Percentiles rank a stretch among this genome's conserved stretches.
These are phyloP conservation scores for Pseudocercospora fijiensis DNA, from an alignment of 2,329 filamentous ascomycete genomes.

Conservation along the genomic window DNA sequence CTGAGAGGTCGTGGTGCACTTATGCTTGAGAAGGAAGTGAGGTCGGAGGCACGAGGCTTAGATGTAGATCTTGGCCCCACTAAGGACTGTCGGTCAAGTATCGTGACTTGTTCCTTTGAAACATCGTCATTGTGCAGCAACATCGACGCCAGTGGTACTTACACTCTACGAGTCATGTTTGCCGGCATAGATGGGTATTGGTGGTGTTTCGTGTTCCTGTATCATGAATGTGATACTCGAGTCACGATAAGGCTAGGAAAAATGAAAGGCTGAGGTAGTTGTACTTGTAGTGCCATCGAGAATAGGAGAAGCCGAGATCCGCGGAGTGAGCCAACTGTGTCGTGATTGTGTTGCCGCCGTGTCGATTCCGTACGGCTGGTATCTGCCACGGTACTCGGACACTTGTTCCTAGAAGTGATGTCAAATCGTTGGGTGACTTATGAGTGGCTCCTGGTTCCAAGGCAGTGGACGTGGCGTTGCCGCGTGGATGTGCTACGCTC, in stretches of 20 bases:
- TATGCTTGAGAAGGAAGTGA: not conserved
- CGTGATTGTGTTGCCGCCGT: not conserved
- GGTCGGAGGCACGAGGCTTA: not conserved
- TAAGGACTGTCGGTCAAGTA: not conserved
- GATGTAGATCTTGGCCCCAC: conserved; percentile 4
- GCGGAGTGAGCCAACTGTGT: not conserved
- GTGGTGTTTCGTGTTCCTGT: conserved; percentile 5
- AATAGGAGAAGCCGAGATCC: not conserved
- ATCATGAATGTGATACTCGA: not conserved
- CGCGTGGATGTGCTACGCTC: conserved; percentile 2
- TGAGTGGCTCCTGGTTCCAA: not conserved
- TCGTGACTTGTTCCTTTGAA: not conserved
- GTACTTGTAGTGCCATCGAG: not conserved
- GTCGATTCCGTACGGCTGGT: conserved; percentile 2
- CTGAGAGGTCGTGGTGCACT: not conserved
- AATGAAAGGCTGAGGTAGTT: not conserved
- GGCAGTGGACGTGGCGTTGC: conserved; percentile 3
- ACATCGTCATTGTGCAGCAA: conserved; percentile 3
- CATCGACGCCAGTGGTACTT: conserved; percentile 1
- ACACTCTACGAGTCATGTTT: not conserved
- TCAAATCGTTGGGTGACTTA: not conserved
- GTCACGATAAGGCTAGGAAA: not conserved
- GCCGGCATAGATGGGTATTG: not conserved
- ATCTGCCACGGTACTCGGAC: not conserved
- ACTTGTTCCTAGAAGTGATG: conserved; percentile 2